phyloP scores from a whole-genome alignment of 2,329 filamentous ascomycete genomes.

The Arthrobotrys megalospora region DNA sequence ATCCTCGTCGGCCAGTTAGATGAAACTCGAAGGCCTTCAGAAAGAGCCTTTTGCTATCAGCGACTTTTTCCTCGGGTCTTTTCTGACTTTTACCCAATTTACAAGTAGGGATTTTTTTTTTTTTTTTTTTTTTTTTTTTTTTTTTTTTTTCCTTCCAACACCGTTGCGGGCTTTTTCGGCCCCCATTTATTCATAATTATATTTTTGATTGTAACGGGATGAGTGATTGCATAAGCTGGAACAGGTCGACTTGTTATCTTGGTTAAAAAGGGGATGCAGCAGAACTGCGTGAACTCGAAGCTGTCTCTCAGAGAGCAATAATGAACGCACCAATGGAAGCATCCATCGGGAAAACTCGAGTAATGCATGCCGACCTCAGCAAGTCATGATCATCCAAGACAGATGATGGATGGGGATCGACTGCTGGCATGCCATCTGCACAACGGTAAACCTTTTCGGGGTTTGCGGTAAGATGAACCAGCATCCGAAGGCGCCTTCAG shows the following conservation, averaged over 20 bases:
- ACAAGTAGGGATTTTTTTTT: slow-evolving; percentile 38
- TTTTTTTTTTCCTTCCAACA: slow-evolving; percentile 22
- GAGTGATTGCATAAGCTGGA: slow-evolving; percentile 61
- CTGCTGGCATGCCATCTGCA: slow-evolving; percentile 47
- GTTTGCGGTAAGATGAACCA: slow-evolving; percentile 58
- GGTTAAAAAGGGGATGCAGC: slow-evolving; percentile 59
- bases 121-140: too few relatives aligned
- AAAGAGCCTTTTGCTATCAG: slow-evolving; percentile 50
- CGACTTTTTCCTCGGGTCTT: slow-evolving; percentile 55
- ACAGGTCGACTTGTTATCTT: slow-evolving; percentile 55
- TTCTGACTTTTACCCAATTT: slow-evolving; percentile 56
- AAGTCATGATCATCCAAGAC: slow-evolving; percentile 60
- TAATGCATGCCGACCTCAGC: slow-evolving; percentile 55
- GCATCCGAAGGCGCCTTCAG: slow-evolving; percentile 59
- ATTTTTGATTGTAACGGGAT: slow-evolving; percentile 58
- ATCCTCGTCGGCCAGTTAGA: slow-evolving; percentile 54
- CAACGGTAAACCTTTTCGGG: slow-evolving; percentile 48
- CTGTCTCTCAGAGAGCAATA: slow-evolving; percentile 32
- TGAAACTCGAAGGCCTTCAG: slow-evolving; percentile 61
- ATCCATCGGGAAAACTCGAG: slow-evolving; percentile 60
- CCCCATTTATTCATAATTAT: slow-evolving; percentile 28
- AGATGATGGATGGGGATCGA: slow-evolving; percentile 52
- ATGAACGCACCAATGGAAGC: slow-evolving; percentile 58
- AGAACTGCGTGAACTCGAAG: slow-evolving; percentile 16
- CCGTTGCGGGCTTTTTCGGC: slow-evolving; percentile 51